Conservation (phyloP, 257 asterid species). For the Fraxinus anomala region DNA sequence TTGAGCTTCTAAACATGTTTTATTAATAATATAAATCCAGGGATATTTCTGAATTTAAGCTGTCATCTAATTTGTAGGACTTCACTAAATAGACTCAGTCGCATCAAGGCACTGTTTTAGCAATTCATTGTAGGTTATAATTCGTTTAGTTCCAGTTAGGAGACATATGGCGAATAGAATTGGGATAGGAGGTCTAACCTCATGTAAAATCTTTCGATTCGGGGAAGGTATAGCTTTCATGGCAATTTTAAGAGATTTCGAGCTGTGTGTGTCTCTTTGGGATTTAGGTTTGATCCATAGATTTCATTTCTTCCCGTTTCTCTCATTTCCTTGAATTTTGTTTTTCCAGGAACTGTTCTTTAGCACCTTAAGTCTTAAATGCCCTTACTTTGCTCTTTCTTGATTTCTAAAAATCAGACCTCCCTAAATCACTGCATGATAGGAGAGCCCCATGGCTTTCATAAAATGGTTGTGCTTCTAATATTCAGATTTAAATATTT, state of each 20-base stretch:
- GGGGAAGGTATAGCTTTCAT: neutral
- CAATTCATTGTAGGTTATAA: neutral
- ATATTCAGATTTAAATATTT: too few species aligned
- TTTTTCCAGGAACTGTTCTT: neutral
- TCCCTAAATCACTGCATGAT: neutral
- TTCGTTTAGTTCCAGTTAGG: neutral
- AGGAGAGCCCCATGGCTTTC: neutral
- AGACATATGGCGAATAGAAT: neutral
- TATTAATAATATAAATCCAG: neutral
- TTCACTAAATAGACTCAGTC: neutral
- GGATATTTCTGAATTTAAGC: neutral
- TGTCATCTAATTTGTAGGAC: neutral
- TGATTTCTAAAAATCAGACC: neutral
- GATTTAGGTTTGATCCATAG: neutral
- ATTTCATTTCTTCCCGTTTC: neutral
- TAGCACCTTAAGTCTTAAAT: neutral
- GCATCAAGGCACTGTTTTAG: neutral
- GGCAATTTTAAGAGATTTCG: neutral
- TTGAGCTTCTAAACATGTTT: neutral
- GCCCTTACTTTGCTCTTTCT: neutral
- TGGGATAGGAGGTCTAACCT: neutral
- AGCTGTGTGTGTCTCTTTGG: neutral
- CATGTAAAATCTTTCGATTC: neutral
- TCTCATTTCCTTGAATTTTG: neutral
- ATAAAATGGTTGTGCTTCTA: too few species aligned